Percentiles rank a stretch among this genome's conserved stretches.
These are phyloP conservation scores for Iris pallida DNA, from an alignment of 116 monocot species.

Conservation along the genomic window DNA sequence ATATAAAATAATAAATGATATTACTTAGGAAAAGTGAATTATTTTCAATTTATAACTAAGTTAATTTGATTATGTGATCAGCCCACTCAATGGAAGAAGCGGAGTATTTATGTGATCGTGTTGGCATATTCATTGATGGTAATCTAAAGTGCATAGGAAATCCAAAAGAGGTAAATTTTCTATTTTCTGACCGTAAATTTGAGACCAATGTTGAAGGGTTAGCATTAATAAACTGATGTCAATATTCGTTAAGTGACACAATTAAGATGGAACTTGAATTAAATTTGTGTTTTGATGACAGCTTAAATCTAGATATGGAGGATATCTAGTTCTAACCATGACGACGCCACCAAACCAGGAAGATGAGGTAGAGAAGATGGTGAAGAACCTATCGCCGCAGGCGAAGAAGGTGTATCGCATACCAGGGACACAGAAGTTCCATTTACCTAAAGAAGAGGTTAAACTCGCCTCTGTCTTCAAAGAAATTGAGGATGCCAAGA, in stretches of 20 bases:
- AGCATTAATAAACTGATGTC: no score
- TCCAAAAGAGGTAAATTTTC: slow-evolving; percentile 30
- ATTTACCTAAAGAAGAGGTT: slow-evolving; percentile 31
- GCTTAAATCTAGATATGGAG: slow-evolving; percentile 48
- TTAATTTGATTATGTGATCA: slow-evolving; percentile 13
- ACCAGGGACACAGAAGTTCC: slow-evolving; percentile 42
- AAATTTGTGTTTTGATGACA: not conserved
- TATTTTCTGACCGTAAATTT: no score
- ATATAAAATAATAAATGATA: no score
- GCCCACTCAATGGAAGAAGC: slow-evolving; percentile 59
- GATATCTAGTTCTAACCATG: slow-evolving; percentile 32
- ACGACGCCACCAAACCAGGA: slow-evolving; percentile 27
- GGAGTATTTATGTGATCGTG: slow-evolving; percentile 44
- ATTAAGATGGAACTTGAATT: no score
- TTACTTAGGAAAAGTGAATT: no score
- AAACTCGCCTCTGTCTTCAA: slow-evolving; percentile 30
- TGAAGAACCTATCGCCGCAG: slow-evolving; percentile 16
- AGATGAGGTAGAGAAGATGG: slow-evolving; percentile 26
- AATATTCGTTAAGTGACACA: no score
- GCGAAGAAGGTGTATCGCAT: slow-evolving; percentile 31
- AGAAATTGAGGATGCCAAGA: slow-evolving; percentile 31
- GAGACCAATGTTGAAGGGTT: no score
- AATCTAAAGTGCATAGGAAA: slow-evolving; percentile 38
- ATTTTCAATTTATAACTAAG: no score
- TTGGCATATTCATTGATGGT: slow-evolving; percentile 49